Base-by-base conservation (phyloP, 345 rosid genomes). In the Pugionium cornutum region DNA sequence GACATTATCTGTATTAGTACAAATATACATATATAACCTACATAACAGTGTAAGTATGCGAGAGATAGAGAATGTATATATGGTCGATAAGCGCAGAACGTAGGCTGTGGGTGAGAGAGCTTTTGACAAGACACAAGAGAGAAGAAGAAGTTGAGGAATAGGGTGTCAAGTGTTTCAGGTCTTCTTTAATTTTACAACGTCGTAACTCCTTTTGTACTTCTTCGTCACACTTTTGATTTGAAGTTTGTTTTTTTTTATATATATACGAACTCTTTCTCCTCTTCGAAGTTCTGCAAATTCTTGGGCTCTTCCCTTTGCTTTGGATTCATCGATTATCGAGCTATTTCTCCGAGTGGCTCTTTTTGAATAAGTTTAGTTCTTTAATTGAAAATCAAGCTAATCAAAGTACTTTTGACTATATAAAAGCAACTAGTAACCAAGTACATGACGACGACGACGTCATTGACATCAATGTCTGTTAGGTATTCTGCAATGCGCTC, bases 121-220 rank as follows among this genome's bases (percentile, higher is more conserved):
- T 18, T 29, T 35, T 51, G 94, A 87, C 64, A 82, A 76, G 86
- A 79, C 83, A 49, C 49, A 73, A 26, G 62, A 36, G 50, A 18
- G 18, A 18, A 18, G 62, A 44, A 41, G 77, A 59, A 60, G 58
- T 49, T 58, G 27, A 58, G 65, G 26, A 29, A 44, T 27, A 45
- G 56, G 59, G 54, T 65, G 57, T 18, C 71, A 64, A 65, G 54
- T 58, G 70, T 73, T 65, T 65, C 67, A 58, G 61, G 55, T 66
- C 76, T 4, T 66, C 9, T 58, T 59, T 52, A 31, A 37, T 53
- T 62, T 42, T 62, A 11, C 53, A 52, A 51, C 52, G 67, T 69
- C 73, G 59, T 60, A 37, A 34, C 42, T 70, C 27, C 56, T 53
- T 29, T 62, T 41, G 51, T 63, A 54, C 58, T 63, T 65, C 33